These are phyloP conservation scores for Trichocomaceae sp. DNA, from an alignment of 2,329 filamentous ascomycete genomes.

Conservation along the genomic window DNA sequence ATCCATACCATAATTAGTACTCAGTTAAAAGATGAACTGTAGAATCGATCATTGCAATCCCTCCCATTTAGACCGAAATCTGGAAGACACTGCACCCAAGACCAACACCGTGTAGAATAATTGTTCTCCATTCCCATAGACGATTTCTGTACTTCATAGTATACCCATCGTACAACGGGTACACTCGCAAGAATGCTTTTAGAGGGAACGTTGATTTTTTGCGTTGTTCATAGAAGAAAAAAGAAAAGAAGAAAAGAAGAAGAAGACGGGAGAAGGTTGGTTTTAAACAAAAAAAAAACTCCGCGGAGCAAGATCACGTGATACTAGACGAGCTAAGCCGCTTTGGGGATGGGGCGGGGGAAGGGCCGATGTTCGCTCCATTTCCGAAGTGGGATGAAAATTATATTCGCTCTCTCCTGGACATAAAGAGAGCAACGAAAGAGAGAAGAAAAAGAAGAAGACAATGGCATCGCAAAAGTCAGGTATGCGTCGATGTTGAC, in stretches of 20 bases:
- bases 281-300: background rate
- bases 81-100: constrained; percentile 53
- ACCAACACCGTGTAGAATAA: constrained; percentile 39
- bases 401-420: background rate
- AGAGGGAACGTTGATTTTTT: constrained; percentile 46
- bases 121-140: constrained; percentile 51
- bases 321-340: background rate
- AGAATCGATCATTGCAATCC: constrained; percentile 55
- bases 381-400: constrained; percentile 11
- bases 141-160: constrained; percentile 55
- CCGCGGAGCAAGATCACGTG: constrained; percentile 2
- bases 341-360: constrained; percentile 13
- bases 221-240: constrained; percentile 51
- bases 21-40: constrained; percentile 29
- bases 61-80: constrained; percentile 38
- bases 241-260: constrained; percentile 21
- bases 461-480: constrained; percentile 36
- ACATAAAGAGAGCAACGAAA: constrained; percentile 16
- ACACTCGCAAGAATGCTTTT: constrained; percentile 55
- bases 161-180: constrained; percentile 19
- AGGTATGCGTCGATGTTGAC: constrained; percentile 24
- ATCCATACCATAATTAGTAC: background rate
- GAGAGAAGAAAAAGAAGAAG: too few species aligned
- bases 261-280: background rate
- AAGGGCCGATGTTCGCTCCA: background rate